Evolutionary conservation across 2,329 filamentous ascomycete species (phyloP), one percentile per base, ranked within the genome.

Genomic region (Chaetomiaceae sp.): DNA sequence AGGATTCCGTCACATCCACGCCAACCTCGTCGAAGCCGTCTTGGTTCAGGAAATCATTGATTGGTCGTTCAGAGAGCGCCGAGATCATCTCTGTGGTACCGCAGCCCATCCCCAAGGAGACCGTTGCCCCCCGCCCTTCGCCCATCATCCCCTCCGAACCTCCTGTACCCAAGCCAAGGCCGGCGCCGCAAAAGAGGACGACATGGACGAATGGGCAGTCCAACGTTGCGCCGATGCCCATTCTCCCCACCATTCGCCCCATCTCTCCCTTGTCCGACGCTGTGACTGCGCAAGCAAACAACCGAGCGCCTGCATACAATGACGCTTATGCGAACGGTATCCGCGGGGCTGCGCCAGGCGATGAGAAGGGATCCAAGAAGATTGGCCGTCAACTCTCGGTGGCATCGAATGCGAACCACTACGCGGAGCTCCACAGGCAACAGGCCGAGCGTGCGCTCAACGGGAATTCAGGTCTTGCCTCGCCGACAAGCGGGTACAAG

Each of bases 251-350:
- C 1, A 96, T 97, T 63, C 84, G 87, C 59, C 92, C 94, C 11
- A 91, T 97, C 47, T 97, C 94, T 33, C 94, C 94, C n/a, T 71
- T 97, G n/a, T 94, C 91, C 5, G 91, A 96, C 70, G 82, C 90
- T 47, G 90, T 96, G 41, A 96, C 85, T 51, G 94, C 91, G 25
- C 90, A 96, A 70, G 91, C 88, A 48, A 91, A 82, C 65, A 84
- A 81, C 53, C 79, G 83, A 46, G 74, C 76, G 38, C 74, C 77
- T 16, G 73, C 77, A 25, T 78, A 81, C 63, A 74, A 71, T 62
- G 80, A 82, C 42, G 65, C 71, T 0, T 74, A 77, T 55, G 68
- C 66, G 38, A 71, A 71, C 46, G 70, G 70, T 29, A 72, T 70
- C 16, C 66, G 72, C 33, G 67, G 69, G 37, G 55, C 61, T 29